Percentiles rank a stretch among this genome's conserved stretches.
These are phyloP conservation scores for Talaromyces trachyspermus DNA, from an alignment of 495 filamentous ascomycete species.

Conservation along the genomic window DNA sequence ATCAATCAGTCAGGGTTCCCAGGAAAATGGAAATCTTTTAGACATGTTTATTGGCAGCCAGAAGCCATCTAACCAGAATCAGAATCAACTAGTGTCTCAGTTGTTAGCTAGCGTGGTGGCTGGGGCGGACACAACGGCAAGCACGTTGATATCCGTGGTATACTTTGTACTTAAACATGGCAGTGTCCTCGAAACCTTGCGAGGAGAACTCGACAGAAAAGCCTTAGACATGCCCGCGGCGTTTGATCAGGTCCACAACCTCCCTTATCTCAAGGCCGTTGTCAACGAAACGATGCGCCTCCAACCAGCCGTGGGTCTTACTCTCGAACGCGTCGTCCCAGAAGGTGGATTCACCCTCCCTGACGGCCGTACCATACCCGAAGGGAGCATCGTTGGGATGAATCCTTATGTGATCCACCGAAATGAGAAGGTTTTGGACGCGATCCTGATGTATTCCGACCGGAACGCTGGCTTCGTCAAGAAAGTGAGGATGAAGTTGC, in stretches of 20 bases:
- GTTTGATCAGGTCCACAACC: conserved; percentile 14
- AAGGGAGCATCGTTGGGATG: conserved; percentile 53
- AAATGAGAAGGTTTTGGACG: conserved; percentile 46
- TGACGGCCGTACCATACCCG: conserved; percentile 39
- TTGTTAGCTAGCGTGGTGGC: no score
- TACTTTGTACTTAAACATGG: no score
- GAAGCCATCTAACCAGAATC: no score
- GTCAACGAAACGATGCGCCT: conserved; percentile 64
- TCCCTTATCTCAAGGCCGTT: conserved; percentile 58
- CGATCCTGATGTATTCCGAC: conserved; percentile 44
- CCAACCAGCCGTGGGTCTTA: conserved; percentile 53
- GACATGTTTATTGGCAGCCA: no score
- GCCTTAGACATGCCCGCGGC: no score
- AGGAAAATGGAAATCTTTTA: no score
- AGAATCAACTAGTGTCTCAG: no score
- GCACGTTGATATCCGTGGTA: no score
- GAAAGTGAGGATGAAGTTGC: conserved; percentile 18
- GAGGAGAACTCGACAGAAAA: no score
- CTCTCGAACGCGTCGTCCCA: conserved; percentile 59
- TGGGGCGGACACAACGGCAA: no score
- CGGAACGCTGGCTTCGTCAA: conserved; percentile 48
- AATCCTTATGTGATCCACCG: conserved; percentile 52
- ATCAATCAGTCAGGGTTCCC: no score
- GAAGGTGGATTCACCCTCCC: conserved; percentile 42
- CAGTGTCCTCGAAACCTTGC: no score